Conservation (phyloP, 2,329 filamentous ascomycete species). For the Sarocladiaceae sp. region DNA sequence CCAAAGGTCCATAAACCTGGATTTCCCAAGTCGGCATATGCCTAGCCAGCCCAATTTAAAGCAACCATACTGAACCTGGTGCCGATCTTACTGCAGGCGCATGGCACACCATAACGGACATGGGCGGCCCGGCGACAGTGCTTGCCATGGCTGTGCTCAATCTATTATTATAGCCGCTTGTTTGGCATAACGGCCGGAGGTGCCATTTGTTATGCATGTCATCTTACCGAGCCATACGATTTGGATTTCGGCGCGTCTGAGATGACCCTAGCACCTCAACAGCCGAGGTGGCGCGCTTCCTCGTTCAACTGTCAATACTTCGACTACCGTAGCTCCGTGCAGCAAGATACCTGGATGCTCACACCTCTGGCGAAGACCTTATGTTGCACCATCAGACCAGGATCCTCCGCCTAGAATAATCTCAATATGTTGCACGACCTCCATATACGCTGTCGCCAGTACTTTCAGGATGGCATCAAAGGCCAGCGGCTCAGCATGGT, state of each 20-base stretch:
- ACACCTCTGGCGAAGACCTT: not conserved
- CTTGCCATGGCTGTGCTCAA: not conserved
- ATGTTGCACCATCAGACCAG: constrained; percentile 3
- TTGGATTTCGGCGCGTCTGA: not conserved
- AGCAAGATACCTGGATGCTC: no score
- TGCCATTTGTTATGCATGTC: not conserved
- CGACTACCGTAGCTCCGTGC: no score
- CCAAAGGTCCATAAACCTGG: no score
- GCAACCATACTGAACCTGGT: no score
- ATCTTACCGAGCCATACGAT: constrained; percentile 4
- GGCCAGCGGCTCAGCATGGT: not conserved
- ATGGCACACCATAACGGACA: no score
- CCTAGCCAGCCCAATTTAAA: no score
- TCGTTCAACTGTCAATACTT: not conserved
- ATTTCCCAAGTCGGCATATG: no score
- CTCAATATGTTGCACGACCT: not conserved
- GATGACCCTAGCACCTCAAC: constrained; percentile 3
- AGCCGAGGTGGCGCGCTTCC: constrained; percentile 7
- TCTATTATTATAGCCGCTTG: constrained; percentile 1
- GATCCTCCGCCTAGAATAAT: not conserved
- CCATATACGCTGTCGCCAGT: not conserved
- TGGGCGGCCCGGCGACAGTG: no score
- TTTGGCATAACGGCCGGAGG: not conserved
- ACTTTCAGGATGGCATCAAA: not conserved
- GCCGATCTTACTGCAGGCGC: no score